Percentiles rank a stretch among this genome's conserved stretches.
phyloP scores from a whole-genome alignment of 768 basidiomycete species.

The Hericium erinaceus region DNA sequence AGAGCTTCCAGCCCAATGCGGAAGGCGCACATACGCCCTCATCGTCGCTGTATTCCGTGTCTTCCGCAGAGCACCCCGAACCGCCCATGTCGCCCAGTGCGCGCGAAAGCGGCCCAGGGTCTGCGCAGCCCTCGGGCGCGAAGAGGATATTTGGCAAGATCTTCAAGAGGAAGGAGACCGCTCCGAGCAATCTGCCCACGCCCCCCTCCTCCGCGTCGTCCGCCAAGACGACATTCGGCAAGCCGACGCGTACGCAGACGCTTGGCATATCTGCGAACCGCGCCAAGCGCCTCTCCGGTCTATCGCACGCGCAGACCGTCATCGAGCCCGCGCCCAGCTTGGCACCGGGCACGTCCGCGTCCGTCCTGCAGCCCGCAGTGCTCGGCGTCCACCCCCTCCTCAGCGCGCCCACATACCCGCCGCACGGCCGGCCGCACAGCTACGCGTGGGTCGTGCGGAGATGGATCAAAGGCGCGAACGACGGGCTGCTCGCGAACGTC shows the following conservation, averaged over 20 bases:
- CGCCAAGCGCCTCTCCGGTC: neutral
- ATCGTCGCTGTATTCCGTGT: conserved; percentile 13
- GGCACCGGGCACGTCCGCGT: neutral
- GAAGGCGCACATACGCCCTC: conserved; percentile 8
- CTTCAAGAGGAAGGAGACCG: conserved; percentile 48
- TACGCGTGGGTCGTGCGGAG: conserved; percentile 72
- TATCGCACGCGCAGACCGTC: neutral
- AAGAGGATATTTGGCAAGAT: conserved; percentile 60
- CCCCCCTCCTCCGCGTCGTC: conserved; percentile 2
- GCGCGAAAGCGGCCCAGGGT: conserved; percentile 12
- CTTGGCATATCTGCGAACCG: neutral
- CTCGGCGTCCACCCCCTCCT: conserved; percentile 65
- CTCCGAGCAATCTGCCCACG: conserved; percentile 5
- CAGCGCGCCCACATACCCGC: conserved; percentile 35
- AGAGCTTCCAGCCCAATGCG: neutral
- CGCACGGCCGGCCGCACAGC: conserved; percentile 30
- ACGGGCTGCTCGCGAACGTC: conserved; percentile 36
- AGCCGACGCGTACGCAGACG: neutral
- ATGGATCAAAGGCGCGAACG: conserved; percentile 59
- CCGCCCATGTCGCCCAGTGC: neutral
- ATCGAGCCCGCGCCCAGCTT: conserved; percentile 5
- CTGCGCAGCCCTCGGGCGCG: conserved; percentile 29
- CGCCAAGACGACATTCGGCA: neutral
- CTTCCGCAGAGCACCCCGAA: conserved; percentile 1
- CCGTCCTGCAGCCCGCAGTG: conserved; percentile 32